Conservation (phyloP, 208 protist genomes). For the Crithidia acanthocephali region DNA sequence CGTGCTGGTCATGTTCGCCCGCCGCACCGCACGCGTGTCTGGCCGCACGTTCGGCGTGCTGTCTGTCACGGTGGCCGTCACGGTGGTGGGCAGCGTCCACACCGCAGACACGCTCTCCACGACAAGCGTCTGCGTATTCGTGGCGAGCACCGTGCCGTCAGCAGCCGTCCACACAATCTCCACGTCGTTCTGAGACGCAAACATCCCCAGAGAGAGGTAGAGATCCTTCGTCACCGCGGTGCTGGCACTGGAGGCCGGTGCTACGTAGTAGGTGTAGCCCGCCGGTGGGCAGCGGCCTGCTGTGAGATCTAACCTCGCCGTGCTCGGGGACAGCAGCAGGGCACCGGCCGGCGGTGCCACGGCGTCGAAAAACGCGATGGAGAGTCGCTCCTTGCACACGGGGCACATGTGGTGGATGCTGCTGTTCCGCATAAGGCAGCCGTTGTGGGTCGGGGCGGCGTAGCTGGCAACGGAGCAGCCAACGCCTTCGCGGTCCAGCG, state of each 20-base stretch:
- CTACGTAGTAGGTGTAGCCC: constrained; percentile 34
- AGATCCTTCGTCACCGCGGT: constrained; percentile 2
- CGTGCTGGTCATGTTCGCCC: constrained; percentile 10
- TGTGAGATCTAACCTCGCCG: constrained; percentile 23
- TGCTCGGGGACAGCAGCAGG: background rate
- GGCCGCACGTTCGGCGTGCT: constrained; percentile 6
- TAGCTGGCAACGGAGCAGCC: constrained; percentile 71
- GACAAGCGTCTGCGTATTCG: constrained; percentile 18
- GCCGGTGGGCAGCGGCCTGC: constrained; percentile 45
- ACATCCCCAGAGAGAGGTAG: constrained; percentile 35
- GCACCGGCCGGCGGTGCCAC: constrained; percentile 18
- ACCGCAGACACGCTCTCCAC: constrained; percentile 3
- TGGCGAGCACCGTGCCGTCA: constrained; percentile 19
- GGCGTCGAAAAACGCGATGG: constrained; percentile 37
- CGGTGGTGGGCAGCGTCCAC: constrained; percentile 35
- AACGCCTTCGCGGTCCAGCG: background rate
- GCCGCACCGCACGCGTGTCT: background rate
- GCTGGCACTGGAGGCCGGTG: background rate
- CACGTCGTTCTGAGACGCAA: constrained; percentile 44
- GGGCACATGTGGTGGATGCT: constrained; percentile 55
- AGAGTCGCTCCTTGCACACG: constrained; percentile 59
- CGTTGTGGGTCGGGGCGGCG: constrained; percentile 37
- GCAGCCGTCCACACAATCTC: constrained; percentile 36
- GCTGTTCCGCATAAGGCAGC: constrained; percentile 65
- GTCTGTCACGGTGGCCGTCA: constrained; percentile 10